Evolutionary conservation across 1,284 basidiomycete species (phyloP).

Genomic region (Neotropicomus parvogracilis): DNA sequence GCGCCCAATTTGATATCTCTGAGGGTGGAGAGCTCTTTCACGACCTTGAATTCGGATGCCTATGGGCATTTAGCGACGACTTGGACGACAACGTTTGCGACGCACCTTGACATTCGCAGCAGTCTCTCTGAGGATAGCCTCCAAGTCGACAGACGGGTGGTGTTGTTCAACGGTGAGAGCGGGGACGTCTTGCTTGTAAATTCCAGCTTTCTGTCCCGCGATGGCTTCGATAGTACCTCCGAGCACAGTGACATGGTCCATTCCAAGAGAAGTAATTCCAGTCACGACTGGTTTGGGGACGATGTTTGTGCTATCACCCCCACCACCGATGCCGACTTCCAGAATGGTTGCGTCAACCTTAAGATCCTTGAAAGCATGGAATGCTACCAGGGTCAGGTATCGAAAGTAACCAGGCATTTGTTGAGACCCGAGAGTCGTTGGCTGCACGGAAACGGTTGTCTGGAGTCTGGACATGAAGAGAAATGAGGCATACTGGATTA

Average conservation of each 20-base stretch:
- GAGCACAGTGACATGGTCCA: slow-evolving; percentile 91
- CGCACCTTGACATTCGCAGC: slow-evolving; percentile 65
- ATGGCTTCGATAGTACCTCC: slow-evolving; percentile 91
- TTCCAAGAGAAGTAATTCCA: slow-evolving; percentile 86
- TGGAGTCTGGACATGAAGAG: background rate
- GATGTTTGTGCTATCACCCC: slow-evolving; percentile 95
- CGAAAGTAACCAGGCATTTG: slow-evolving; percentile 91
- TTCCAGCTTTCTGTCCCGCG: slow-evolving; percentile 94
- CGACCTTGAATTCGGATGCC: slow-evolving; percentile 66
- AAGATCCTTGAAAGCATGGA: slow-evolving; percentile 81
- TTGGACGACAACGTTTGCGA: background rate
- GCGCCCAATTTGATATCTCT: slow-evolving; percentile 62
- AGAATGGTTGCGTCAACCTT: slow-evolving; percentile 88
- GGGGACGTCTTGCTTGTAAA: slow-evolving; percentile 90
- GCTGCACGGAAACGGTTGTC: slow-evolving; percentile 29
- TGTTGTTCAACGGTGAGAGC: slow-evolving; percentile 84
- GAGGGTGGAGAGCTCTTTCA: slow-evolving; percentile 47
- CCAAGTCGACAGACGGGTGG: slow-evolving; percentile 65
- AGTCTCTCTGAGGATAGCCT: slow-evolving; percentile 62
- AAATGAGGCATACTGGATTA: slow-evolving; percentile 41
- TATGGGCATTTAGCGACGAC: slow-evolving; percentile 24
- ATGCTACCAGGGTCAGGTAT: slow-evolving; percentile 90
- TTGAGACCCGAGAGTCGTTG: slow-evolving; percentile 55
- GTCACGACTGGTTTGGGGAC: slow-evolving; percentile 88
- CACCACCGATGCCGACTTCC: slow-evolving; percentile 96